Evolutionary conservation across 164 flowering plant genomes (phyloP), one percentile per base, ranked within the genome.

Genomic region (Chimonanthus praecox): DNA sequence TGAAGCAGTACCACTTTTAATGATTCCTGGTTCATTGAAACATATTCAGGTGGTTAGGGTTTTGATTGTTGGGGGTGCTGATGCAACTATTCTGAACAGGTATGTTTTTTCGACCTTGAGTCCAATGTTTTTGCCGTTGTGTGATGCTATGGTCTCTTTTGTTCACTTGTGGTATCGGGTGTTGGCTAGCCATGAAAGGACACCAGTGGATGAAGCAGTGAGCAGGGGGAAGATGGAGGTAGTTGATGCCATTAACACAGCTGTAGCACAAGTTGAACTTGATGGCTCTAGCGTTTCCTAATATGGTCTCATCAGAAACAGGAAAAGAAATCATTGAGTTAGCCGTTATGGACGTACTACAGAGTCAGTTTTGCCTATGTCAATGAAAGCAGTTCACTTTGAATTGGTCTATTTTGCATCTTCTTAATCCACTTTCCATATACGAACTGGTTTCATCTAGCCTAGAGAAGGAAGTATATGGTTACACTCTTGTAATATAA

Each of bases 201-300:
- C 91, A 66, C 94, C 98, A 4, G 64, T 94, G 73, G 98, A 94
- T 77, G 98, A 92, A 79, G 98, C 97, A 16, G 77, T 94, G 72
- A 82, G 77, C 78, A 54, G 76, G 79, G 90, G 86, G 18, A 94
- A 90, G 80, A 69, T 87, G 89, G 97, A 85, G 18, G 82, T 94
- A 7, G 74, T 91, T 7, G 94, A 92, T 82, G 94, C 90, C 15
- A 84, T 92, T 58, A 88, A 88, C 71, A 73, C 81, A 13, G 85
- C 92, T 46, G 88, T 82, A 5, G 86, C 89, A 9, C 84, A 85
- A 76, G 54, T 78, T 72, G 97, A 92, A 83, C 88, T 91, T 21
- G 65, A 77, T 45, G 84, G 84, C 50, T 78, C 82, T 16, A 69
- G 61, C 1, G 85, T 90, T 76, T 84, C 92, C 50, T 87, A 68